These are phyloP conservation scores for Oenanthe javanica DNA, from an alignment of 140 eudicot genomes.

Conservation along the genomic window DNA sequence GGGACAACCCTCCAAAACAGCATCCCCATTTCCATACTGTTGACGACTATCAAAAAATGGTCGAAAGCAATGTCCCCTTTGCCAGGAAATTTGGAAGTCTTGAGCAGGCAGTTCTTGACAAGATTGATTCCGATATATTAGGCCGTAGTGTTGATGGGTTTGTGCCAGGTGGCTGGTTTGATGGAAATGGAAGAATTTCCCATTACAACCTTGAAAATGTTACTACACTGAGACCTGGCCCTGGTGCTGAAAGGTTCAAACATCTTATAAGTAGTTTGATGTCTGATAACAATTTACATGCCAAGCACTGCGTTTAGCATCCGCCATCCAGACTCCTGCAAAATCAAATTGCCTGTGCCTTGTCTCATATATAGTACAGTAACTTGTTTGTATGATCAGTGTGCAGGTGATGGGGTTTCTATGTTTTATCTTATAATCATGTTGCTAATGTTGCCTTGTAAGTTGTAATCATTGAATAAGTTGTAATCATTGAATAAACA, in stretches of 20 bases:
- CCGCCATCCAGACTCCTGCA: neutral
- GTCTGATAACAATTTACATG: conserved; percentile 57
- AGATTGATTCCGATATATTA: conserved; percentile 53
- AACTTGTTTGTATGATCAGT: neutral
- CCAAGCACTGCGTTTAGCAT: conserved; percentile 46
- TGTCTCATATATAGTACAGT: neutral
- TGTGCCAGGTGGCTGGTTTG: conserved; percentile 65
- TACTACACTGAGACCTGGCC: conserved; percentile 55
- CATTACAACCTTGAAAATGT: conserved; percentile 26
- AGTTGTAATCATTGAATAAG: too few relatives aligned
- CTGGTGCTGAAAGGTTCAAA: conserved; percentile 70
- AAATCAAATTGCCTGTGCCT: too few relatives aligned
- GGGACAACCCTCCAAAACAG: conserved; percentile 88
- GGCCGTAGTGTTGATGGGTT: conserved; percentile 51
- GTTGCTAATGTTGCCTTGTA: too few relatives aligned
- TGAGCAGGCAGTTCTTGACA: conserved; percentile 43
- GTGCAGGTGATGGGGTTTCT: neutral
- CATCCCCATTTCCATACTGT: conserved; percentile 65
- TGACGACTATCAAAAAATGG: conserved; percentile 54
- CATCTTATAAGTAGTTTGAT: conserved; percentile 47
- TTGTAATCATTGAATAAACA: too few relatives aligned
- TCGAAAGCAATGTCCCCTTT: conserved; percentile 71
- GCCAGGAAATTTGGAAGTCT: conserved; percentile 67
- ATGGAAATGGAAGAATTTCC: conserved; percentile 24
- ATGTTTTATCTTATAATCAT: neutral